Conservation (phyloP, 805 yeast genomes). For the Saturnispora kantuleensis region DNA sequence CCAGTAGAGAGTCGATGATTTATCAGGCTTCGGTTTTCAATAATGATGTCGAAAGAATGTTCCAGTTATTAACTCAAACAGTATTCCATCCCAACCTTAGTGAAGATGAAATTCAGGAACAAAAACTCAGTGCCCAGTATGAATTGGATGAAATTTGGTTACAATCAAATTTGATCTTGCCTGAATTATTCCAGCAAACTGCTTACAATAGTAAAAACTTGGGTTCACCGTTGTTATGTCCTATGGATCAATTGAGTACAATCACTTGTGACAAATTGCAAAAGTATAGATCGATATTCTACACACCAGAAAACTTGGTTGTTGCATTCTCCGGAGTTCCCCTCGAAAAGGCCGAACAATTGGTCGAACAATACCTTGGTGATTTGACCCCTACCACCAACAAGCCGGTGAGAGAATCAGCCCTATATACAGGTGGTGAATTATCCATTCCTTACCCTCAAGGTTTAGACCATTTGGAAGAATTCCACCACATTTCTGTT, state of each 20-base stretch:
- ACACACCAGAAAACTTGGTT: conserved; percentile 71
- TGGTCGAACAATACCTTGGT: conserved; percentile 56
- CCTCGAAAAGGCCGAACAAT: conserved; percentile 54
- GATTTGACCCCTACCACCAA: conserved; percentile 35
- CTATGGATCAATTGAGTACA: conserved; percentile 50
- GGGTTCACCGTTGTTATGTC: conserved; percentile 82
- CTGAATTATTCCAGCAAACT: conserved; percentile 80
- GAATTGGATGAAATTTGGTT: conserved; percentile 76
- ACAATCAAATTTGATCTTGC: conserved; percentile 77
- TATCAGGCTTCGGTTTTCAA: conserved; percentile 95
- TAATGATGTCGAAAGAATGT: conserved; percentile 71
- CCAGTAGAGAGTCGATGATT: conserved; percentile 83
- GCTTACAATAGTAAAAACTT: conserved; percentile 67
- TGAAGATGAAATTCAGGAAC: conserved; percentile 63
- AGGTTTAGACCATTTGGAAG: conserved; percentile 61
- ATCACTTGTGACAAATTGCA: conserved; percentile 45
- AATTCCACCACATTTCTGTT: conserved; percentile 74
- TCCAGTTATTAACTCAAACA: conserved; percentile 66
- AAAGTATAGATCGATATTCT: conserved; percentile 53
- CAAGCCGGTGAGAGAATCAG: conserved; percentile 24
- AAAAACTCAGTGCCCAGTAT: conserved; percentile 61
- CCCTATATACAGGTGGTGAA: conserved; percentile 55
- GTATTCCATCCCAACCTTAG: conserved; percentile 61
- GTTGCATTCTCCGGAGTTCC: conserved; percentile 83
- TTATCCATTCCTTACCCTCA: conserved; percentile 41